phyloP scores from a whole-genome alignment of 805 yeast genomes.

The Pichia membranifaciens region DNA sequence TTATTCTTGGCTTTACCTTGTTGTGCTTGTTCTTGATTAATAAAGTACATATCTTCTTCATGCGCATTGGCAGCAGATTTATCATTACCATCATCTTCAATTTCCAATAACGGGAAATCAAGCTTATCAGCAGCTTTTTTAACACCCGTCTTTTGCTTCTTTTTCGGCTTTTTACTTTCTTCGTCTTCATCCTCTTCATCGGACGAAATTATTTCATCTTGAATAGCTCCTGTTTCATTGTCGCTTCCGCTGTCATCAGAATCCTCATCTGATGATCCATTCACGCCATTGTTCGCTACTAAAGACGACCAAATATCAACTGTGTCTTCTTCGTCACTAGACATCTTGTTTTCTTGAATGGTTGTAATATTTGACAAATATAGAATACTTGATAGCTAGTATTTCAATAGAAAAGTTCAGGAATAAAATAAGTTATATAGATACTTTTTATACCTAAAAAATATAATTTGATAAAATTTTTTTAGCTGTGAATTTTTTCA shows the following conservation, averaged over 20 bases:
- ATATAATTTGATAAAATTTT: too few relatives aligned
- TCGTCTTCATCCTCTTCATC: slow-evolving; percentile 24
- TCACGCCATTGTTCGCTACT: slow-evolving; percentile 18
- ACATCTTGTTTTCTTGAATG: slow-evolving; percentile 7
- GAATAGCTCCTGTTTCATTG: slow-evolving; percentile 28
- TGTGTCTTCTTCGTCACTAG: slow-evolving; percentile 29
- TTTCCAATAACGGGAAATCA: slow-evolving; percentile 37
- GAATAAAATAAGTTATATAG: too few relatives aligned
- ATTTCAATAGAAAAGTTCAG: too few relatives aligned
- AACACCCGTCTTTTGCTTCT: slow-evolving; percentile 8
- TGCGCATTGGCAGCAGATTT: slow-evolving; percentile 16
- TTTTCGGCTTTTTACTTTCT: slow-evolving; percentile 13
- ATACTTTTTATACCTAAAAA: too few relatives aligned
- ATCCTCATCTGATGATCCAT: slow-evolving; percentile 1
- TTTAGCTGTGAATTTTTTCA: too few relatives aligned
- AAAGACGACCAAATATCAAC: slow-evolving; percentile 60
- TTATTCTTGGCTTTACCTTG: slow-evolving; percentile 46
- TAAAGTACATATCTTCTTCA: slow-evolving; percentile 16
- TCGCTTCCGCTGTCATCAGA: slow-evolving; percentile 30
- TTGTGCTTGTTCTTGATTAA: slow-evolving; percentile 15
- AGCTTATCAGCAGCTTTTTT: slow-evolving; percentile 8
- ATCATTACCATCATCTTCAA: slow-evolving; percentile 37
- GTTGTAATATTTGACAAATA: too few relatives aligned
- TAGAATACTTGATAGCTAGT: too few relatives aligned
- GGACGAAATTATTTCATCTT: slow-evolving; percentile 48